These are phyloP conservation scores for Lentinula edodes DNA, from an alignment of 768 basidiomycete genomes.

Conservation along the genomic window DNA sequence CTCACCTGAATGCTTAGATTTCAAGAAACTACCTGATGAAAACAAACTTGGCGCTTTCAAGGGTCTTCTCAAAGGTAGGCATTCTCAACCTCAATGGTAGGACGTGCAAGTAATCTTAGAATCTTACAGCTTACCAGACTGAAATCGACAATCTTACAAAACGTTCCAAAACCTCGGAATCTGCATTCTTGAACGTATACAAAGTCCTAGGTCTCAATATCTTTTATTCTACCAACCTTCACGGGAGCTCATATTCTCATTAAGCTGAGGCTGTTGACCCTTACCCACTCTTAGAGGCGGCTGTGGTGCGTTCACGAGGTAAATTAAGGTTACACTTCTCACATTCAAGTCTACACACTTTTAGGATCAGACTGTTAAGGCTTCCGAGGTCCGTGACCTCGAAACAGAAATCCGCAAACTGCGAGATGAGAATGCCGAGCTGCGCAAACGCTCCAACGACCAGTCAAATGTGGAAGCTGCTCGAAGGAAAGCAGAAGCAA, in stretches of 20 bases:
- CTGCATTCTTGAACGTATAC: slow-evolving; percentile 94
- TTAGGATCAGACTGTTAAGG: slow-evolving; percentile 91
- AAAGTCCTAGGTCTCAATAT: slow-evolving; percentile 53
- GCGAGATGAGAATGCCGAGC: slow-evolving; percentile 76
- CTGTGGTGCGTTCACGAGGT: slow-evolving; percentile 52
- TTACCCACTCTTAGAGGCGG: slow-evolving; percentile 91
- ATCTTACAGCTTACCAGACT: slow-evolving; percentile 75
- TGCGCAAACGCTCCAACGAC: slow-evolving; percentile 69
- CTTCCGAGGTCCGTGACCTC: slow-evolving; percentile 72
- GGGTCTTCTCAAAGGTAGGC: slow-evolving; percentile 75
- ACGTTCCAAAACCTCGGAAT: slow-evolving; percentile 88
- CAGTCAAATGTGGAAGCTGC: slow-evolving; percentile 55
- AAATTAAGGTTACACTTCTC: not conserved
- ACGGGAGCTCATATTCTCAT: not conserved
- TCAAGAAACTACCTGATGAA: slow-evolving; percentile 90
- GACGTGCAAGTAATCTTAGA: not conserved
- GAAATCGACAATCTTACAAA: slow-evolving; percentile 96
- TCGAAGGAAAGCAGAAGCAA: slow-evolving; percentile 70
- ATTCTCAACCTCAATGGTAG: not conserved
- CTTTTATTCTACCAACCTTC: not conserved
- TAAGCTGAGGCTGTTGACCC: slow-evolving; percentile 93
- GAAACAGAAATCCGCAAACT: slow-evolving; percentile 69
- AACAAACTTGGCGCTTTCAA: slow-evolving; percentile 89
- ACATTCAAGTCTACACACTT: not conserved
- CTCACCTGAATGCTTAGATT: slow-evolving; percentile 51